Conservation (phyloP, 257 asterid species). For the Penstemon davidsonii region DNA sequence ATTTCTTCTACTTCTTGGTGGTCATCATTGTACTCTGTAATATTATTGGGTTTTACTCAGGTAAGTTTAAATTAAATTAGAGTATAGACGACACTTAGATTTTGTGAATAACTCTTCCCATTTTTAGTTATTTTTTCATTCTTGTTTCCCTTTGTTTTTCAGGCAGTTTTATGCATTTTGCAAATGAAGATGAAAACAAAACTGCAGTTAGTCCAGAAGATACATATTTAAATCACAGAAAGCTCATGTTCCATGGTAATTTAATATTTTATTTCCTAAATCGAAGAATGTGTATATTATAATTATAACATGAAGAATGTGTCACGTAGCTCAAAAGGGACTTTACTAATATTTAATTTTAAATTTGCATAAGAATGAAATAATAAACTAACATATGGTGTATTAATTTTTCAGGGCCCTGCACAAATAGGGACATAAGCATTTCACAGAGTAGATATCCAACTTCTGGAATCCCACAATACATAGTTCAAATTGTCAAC, state of each 20-base stretch:
- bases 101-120: too few species aligned
- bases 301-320: too few species aligned
- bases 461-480: conserved; percentile 54
- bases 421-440: conserved; percentile 58
- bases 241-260: conserved; percentile 47
- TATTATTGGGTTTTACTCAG: conserved; percentile 22
- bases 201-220: conserved; percentile 28
- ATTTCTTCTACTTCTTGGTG: conserved; percentile 20
- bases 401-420: conserved; percentile 28
- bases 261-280: not conserved
- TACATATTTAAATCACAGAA: conserved; percentile 41
- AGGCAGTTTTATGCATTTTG: conserved; percentile 35
- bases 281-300: not conserved
- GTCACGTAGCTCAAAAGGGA: too few species aligned
- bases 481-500: conserved; percentile 62
- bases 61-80: not conserved
- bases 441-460: conserved; percentile 58
- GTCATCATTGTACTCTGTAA: conserved; percentile 23
- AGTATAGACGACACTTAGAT: too few species aligned
- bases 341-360: not conserved
- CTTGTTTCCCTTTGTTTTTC: not conserved
- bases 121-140: not conserved
- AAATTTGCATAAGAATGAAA: not conserved
- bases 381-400: not conserved
- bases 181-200: conserved; percentile 32